A percentile compares a stretch with the other conserved stretches of the same genome.
Conservation (phyloP, 495 filamentous ascomycete species). For the Penicillium dipodomyicola region DNA sequence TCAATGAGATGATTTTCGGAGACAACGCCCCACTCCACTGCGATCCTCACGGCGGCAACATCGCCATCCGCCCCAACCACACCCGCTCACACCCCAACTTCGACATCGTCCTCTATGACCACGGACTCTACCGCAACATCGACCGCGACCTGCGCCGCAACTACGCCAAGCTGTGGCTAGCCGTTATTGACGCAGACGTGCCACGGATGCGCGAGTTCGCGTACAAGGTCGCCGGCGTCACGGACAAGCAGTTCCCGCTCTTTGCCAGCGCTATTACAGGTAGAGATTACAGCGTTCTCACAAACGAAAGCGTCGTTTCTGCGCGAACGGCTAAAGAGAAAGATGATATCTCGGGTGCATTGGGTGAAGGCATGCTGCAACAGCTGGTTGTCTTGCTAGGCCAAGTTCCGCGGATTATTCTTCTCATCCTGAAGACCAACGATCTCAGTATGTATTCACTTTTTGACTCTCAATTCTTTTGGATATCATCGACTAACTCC, state of each 20-base stretch:
- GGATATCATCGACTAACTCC: slow-evolving; percentile 14
- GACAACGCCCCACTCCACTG: slow-evolving; percentile 87
- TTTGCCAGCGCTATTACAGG: slow-evolving; percentile 98
- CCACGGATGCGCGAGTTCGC: slow-evolving; percentile 83
- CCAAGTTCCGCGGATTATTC: slow-evolving; percentile 84
- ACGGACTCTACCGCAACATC: slow-evolving; percentile 94
- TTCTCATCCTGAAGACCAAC: slow-evolving; percentile 97
- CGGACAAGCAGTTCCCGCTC: slow-evolving; percentile 87
- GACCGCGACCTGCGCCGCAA: slow-evolving; percentile 70
- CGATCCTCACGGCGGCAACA: slow-evolving; percentile 96
- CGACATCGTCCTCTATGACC: slow-evolving; percentile 97
- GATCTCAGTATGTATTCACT: slow-evolving; percentile 67
- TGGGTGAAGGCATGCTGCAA: slow-evolving; percentile 84
- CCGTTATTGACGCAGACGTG: slow-evolving; percentile 86
- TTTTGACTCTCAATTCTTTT: not conserved
- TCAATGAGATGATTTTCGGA: slow-evolving; percentile 99
- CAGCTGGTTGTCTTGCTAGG: slow-evolving; percentile 86
- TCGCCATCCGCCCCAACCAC: slow-evolving; percentile 79
- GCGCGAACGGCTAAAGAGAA: slow-evolving; percentile 70
- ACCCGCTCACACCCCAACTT: slow-evolving; percentile 70
- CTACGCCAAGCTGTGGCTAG: slow-evolving; percentile 97
- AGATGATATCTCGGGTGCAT: slow-evolving; percentile 71
- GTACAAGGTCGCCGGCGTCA: slow-evolving; percentile 81
- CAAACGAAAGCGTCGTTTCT: slow-evolving; percentile 57
- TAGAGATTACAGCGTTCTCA: slow-evolving; percentile 77